Evolutionary conservation across 768 basidiomycete species (phyloP).

Genomic region (Amanita subjunquillea): DNA sequence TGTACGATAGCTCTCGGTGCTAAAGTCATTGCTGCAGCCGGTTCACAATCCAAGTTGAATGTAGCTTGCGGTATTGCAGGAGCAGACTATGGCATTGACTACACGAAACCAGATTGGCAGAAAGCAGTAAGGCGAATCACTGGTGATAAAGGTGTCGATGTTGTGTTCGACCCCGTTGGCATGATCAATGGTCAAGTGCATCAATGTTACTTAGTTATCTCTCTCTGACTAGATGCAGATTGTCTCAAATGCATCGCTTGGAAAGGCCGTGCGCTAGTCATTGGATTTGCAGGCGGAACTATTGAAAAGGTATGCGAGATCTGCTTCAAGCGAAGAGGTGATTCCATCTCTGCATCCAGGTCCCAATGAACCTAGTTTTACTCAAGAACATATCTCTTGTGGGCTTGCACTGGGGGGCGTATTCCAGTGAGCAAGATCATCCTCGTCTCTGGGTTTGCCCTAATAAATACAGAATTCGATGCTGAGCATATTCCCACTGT

Average conservation of each 20-base stretch:
- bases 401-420: constrained; percentile 85
- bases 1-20: constrained; percentile 63
- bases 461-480: constrained; percentile 44
- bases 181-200: constrained; percentile 44
- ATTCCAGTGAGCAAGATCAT: constrained; percentile 39
- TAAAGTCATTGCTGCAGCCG: constrained; percentile 89
- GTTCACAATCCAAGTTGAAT: constrained; percentile 69
- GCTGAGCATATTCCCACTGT: constrained; percentile 51
- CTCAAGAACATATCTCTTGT: constrained; percentile 80
- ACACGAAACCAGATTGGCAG: constrained; percentile 75
- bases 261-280: constrained; percentile 88
- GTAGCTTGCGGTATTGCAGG: constrained; percentile 68
- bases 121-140: constrained; percentile 82
- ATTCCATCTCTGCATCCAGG: constrained; percentile 28
- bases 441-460: not conserved
- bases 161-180: constrained; percentile 84
- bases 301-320: constrained; percentile 62
- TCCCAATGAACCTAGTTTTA: constrained; percentile 75
- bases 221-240: constrained; percentile 30
- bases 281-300: constrained; percentile 81
- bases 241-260: constrained; percentile 89
- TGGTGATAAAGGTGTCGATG: constrained; percentile 73
- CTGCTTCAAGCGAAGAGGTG: not conserved
- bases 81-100: constrained; percentile 79
- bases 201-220: not conserved